Evolutionary conservation across 1,284 basidiomycete species (phyloP), one percentile per base, ranked within the genome.

Genomic region (Fomitopsis palustris): DNA sequence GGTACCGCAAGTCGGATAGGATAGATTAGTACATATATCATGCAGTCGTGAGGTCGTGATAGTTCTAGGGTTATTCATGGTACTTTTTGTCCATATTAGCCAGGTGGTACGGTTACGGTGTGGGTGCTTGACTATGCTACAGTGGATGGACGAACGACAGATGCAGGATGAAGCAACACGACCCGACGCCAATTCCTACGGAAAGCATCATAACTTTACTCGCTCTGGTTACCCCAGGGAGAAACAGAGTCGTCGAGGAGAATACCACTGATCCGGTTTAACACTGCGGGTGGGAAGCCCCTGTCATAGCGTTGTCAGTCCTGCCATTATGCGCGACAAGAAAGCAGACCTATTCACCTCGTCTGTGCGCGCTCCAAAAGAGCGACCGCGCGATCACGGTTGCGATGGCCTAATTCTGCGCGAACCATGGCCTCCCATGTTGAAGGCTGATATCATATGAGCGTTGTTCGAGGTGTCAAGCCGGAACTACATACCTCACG

Each of bases 391-490:
- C 80, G 78, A 42, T 87, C 84, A 17, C 84, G 82, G 64, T 94
- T 82, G 9, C 94, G 93, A 54, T 82, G 84, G 17, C 85, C 85
- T 9, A 98, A 78, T 73, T 99, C 97, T 3, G 93, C 93, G 21
- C 93, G 85, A 64, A 99, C 89, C 95, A 99, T 99, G 5, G 86
- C 86, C 72, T 97, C 95, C 88, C 92, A 95, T 0, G 93, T 93
- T 43, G 91, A 93, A 17, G 92, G 89, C 87, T 42, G 41, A 5
- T 4, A 5, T 29, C 23, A 27, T 29, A 7, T 29, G 27, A 39
- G 23, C 4, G 7, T 23, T 16, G 3, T 3, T 29, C 45, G 19
- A 29, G 8, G 19, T 38, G n/a, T 47, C 21, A 54, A 31, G 59
- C 51, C 35, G 35, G 17, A 12, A 7, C 12, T 49, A 45, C 87